Conservation (phyloP, 768 basidiomycete species). For the Vararia minispora region DNA sequence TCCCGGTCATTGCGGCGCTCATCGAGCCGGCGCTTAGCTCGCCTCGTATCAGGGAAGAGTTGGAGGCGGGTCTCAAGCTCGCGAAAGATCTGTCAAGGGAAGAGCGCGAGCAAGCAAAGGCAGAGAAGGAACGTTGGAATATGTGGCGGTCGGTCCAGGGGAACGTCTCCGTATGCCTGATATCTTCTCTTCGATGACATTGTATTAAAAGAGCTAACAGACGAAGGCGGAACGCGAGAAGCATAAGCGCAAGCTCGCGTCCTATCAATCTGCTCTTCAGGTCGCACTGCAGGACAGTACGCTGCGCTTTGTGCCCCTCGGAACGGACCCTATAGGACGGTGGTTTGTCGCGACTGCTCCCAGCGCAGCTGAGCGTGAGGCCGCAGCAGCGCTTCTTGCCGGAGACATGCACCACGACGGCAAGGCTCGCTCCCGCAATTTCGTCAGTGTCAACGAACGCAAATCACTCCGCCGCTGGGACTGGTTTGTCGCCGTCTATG, state of each 20-base stretch:
- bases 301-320: constrained; percentile 50
- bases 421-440: constrained; percentile 29
- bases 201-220: constrained; percentile 26
- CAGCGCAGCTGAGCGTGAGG: constrained; percentile 44
- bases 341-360: constrained; percentile 59
- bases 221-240: constrained; percentile 31
- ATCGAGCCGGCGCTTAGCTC: constrained; percentile 39
- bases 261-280: constrained; percentile 46
- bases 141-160: too few species aligned
- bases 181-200: too few species aligned
- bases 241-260: constrained; percentile 38
- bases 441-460: constrained; percentile 38
- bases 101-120: constrained; percentile 39
- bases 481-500: constrained; percentile 73
- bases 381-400: constrained; percentile 24
- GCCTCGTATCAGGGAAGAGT: constrained; percentile 38
- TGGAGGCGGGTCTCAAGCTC: constrained; percentile 47
- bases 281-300: constrained; percentile 33
- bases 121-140: constrained; percentile 52
- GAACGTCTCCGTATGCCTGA: too few species aligned
- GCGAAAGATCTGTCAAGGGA: constrained; percentile 42
- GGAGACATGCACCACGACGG: constrained; percentile 22
- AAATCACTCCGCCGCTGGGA: constrained; percentile 48
- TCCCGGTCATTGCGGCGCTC: constrained; percentile 55
- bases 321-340: constrained; percentile 57